phyloP scores from a whole-genome alignment of 2,329 filamentous ascomycete species.

The Alternaria sp. region DNA sequence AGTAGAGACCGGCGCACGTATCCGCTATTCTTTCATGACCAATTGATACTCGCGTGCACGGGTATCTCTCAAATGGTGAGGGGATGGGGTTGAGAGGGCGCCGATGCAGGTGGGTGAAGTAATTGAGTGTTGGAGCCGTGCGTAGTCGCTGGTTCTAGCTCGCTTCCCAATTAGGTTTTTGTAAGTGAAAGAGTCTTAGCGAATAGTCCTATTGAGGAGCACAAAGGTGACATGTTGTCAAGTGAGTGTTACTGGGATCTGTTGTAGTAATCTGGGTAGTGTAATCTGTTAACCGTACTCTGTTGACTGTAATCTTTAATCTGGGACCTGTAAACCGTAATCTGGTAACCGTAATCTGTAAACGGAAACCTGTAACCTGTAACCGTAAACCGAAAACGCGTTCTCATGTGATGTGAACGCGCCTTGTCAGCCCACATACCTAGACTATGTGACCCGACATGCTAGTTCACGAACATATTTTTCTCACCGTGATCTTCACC shows the following conservation, averaged over 20 bases:
- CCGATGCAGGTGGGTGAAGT: neutral
- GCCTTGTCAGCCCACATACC: too few species aligned
- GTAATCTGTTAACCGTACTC: neutral
- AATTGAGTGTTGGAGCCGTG: neutral
- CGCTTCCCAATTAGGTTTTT: neutral
- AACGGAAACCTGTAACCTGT: neutral
- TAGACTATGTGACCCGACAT: too few species aligned
- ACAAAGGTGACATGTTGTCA: neutral
- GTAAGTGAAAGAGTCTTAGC: neutral
- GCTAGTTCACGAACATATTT: neutral
- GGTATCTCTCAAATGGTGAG: neutral
- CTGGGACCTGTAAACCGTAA: neutral
- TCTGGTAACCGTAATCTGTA: neutral
- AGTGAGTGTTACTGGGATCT: neutral
- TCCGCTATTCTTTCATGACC: neutral
- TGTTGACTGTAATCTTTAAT: neutral
- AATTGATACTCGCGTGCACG: neutral
- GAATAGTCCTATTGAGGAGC: neutral
- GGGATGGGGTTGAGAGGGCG: neutral
- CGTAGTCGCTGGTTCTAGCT: neutral
- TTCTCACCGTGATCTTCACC: neutral
- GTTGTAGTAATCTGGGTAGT: neutral
- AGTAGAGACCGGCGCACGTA: neutral
- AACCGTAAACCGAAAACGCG: neutral
- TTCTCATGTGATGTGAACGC: conserved; percentile 1